Conservation (phyloP, 306 rosid genomes). For the Herpetospermum pedunculosum region DNA sequence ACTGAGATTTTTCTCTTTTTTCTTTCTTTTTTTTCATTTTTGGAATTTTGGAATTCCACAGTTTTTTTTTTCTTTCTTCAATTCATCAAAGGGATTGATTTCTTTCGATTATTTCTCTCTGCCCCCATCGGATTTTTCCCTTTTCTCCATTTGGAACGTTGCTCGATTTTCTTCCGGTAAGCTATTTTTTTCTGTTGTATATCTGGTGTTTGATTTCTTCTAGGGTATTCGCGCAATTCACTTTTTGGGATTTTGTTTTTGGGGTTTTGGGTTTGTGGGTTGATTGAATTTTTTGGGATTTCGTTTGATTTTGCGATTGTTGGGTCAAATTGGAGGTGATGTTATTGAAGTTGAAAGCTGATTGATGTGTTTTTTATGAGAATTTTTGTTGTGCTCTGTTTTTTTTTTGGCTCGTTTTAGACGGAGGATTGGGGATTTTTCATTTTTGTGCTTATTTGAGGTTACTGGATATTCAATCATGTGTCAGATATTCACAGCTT, state of each 20-base stretch:
- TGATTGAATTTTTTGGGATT: not conserved
- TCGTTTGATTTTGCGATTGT: not conserved
- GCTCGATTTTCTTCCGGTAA: not conserved
- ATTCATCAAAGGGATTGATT: too few species aligned
- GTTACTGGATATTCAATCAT: not conserved
- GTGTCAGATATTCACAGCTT: not conserved
- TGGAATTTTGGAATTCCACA: not conserved
- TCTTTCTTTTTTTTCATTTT: not conserved
- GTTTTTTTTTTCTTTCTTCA: not conserved
- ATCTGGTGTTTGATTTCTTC: not conserved
- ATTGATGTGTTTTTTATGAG: not conserved
- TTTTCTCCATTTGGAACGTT: not conserved
- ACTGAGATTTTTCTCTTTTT: not conserved
- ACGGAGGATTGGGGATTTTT: not conserved
- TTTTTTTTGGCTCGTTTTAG: not conserved
- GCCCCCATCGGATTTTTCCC: not conserved
- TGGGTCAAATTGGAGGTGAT: not conserved
- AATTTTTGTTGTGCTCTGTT: not conserved
- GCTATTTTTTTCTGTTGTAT: not conserved
- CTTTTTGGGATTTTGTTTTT: not conserved
- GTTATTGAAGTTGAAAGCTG: not conserved
- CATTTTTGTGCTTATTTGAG: not conserved
- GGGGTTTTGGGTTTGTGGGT: not conserved
- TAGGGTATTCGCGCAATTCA: slow-evolving; percentile 5
- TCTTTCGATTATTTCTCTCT: not conserved